Conservation (phyloP, 192 early-diverging fungal species). For the Coemansia sp. region DNA sequence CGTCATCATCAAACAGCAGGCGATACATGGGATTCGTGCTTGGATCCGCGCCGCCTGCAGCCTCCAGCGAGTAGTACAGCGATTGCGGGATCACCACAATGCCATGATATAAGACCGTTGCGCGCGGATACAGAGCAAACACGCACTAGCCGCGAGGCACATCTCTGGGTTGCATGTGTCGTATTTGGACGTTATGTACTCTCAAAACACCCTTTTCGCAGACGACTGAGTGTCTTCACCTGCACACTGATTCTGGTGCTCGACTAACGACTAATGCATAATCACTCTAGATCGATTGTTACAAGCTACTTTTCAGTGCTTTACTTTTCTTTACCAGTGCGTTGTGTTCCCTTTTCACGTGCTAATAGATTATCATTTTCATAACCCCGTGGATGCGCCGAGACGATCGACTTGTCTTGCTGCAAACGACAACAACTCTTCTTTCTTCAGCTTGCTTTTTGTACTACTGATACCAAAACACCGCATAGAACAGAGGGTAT, state of each 20-base stretch:
- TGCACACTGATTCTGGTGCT: no score
- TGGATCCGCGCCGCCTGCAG: constrained; percentile 12
- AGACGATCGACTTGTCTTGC: no score
- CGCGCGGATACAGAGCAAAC: constrained; percentile 48
- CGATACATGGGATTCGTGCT: constrained; percentile 38
- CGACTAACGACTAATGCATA: no score
- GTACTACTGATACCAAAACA: neutral
- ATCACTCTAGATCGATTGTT: no score
- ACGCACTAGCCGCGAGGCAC: constrained; percentile 35
- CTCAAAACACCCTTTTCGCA: no score
- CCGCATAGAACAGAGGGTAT: neutral
- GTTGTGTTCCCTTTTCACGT: no score
- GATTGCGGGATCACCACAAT: constrained; percentile 37
- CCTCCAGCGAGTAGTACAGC: neutral
- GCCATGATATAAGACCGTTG: constrained; percentile 44
- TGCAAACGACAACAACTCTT: neutral
- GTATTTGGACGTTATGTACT: no score
- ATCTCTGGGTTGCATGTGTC: constrained; percentile 29
- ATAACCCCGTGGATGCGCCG: no score
- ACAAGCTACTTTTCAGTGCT: no score
- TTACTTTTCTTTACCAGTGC: no score
- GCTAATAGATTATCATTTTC: no score
- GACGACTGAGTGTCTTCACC: no score
- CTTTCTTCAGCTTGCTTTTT: neutral
- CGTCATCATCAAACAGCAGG: constrained; percentile 51